Percentiles rank a stretch among this genome's conserved stretches.
Evolutionary conservation across 202 grass and related monocot species (phyloP).

Genomic region (Panicum virgatum): DNA sequence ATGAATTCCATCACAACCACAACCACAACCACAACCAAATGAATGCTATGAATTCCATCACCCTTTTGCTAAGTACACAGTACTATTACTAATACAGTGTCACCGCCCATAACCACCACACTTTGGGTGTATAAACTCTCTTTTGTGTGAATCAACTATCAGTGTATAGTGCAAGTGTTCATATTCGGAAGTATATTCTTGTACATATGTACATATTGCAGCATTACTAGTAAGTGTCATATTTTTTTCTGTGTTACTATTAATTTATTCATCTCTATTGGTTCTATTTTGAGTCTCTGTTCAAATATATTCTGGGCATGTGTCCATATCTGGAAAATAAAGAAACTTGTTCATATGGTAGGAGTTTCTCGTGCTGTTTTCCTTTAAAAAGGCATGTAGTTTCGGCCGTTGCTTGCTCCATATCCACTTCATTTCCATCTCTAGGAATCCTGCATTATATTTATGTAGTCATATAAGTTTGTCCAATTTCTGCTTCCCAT

Average conservation of each 20-base stretch:
- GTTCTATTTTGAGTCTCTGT: slow-evolving; percentile 5
- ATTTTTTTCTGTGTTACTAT: background rate
- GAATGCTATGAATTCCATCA: no score
- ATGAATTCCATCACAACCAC: no score
- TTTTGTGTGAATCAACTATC: background rate
- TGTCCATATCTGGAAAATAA: background rate
- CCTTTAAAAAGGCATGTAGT: background rate
- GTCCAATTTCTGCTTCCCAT: slow-evolving; percentile 40
- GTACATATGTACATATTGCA: background rate
- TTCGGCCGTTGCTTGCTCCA: slow-evolving; percentile 16
- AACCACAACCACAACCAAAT: no score
- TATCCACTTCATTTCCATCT: background rate
- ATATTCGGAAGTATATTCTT: no score
- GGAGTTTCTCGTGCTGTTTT: background rate
- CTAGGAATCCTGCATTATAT: slow-evolving; percentile 25
- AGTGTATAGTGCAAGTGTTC: background rate
- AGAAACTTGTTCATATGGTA: slow-evolving; percentile 9
- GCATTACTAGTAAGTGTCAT: background rate
- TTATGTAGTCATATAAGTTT: slow-evolving; percentile 16
- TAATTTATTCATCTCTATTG: background rate
- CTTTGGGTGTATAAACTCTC: background rate
- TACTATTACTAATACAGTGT: background rate
- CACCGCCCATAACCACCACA: background rate
- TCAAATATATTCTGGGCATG: background rate
- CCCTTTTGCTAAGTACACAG: no score